Evolutionary conservation across 345 rosid species (phyloP).

Genomic region (Euphorbia pulcherrima): DNA sequence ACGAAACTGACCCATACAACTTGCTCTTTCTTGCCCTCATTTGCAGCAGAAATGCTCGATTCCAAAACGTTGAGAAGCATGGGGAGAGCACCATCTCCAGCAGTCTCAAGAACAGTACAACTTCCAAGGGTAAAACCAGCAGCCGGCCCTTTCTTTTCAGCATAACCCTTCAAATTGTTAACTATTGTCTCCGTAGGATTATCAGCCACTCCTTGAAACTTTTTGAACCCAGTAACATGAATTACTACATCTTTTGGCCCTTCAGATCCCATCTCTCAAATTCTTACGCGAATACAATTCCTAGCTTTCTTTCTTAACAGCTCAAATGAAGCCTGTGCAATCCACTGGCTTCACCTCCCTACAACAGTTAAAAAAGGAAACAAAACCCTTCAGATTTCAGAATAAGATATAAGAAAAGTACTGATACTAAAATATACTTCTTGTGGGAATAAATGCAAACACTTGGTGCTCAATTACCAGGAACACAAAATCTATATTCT

Average conservation of each 20-base stretch:
- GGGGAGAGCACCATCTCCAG: slow-evolving; percentile 66
- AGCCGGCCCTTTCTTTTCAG: slow-evolving; percentile 52
- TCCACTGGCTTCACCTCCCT: background rate
- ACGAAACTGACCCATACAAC: slow-evolving; percentile 62
- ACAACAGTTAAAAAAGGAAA: background rate
- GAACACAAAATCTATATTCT: background rate
- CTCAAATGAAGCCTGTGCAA: slow-evolving; percentile 4
- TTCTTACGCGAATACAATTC: slow-evolving; percentile 28
- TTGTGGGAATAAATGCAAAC: background rate
- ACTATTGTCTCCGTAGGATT: slow-evolving; percentile 79
- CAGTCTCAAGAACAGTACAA: slow-evolving; percentile 66
- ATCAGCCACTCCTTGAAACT: slow-evolving; percentile 61
- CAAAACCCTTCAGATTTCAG: background rate
- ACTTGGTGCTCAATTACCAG: background rate
- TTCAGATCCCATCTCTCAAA: slow-evolving; percentile 67
- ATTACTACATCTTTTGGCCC: slow-evolving; percentile 55
- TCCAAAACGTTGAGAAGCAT: slow-evolving; percentile 53
- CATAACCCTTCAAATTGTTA: slow-evolving; percentile 44
- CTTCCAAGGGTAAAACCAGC: slow-evolving; percentile 63
- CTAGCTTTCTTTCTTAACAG: slow-evolving; percentile 24
- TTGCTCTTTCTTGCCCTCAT: slow-evolving; percentile 31
- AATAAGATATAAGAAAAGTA: background rate
- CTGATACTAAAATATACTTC: background rate
- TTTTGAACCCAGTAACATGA: slow-evolving; percentile 79
- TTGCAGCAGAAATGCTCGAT: slow-evolving; percentile 37